phyloP scores from a whole-genome alignment of 2,329 filamentous ascomycete genomes.

The Mycosphaerella sp. region DNA sequence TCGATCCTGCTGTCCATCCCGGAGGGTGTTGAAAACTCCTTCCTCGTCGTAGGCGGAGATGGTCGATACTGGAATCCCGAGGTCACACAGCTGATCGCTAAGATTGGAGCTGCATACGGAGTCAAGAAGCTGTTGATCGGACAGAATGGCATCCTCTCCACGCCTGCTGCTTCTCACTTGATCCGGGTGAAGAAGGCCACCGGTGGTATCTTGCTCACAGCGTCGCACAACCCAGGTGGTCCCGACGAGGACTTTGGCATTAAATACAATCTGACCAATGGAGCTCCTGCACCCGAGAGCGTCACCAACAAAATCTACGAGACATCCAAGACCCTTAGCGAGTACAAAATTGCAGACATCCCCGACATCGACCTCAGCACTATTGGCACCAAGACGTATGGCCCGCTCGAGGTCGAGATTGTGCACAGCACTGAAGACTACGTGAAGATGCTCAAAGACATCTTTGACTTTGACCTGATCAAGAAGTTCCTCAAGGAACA shows the following conservation, averaged over 20 bases:
- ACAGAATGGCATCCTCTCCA: conserved; percentile 93
- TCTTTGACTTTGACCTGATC: conserved; percentile 96
- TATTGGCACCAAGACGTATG: conserved; percentile 78
- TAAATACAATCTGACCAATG: conserved; percentile 98
- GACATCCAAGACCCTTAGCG: conserved; percentile 77
- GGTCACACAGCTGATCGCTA: conserved; percentile 92
- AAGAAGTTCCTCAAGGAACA: conserved; percentile 84
- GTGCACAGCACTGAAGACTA: conserved; percentile 93
- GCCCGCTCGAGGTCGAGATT: conserved; percentile 84
- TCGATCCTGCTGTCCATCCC: conserved; percentile 95
- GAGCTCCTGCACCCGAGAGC: conserved; percentile 88
- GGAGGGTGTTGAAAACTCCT: conserved; percentile 79
- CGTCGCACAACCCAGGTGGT: conserved; percentile 98
- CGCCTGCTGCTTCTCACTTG: conserved; percentile 89
- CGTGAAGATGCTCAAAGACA: conserved; percentile 90
- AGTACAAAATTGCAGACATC: conserved; percentile 87
- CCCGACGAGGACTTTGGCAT: conserved; percentile 96
- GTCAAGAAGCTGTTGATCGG: conserved; percentile 98
- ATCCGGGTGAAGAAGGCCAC: conserved; percentile 94
- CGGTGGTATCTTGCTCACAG: conserved; percentile 91
- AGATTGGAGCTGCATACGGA: conserved; percentile 93
- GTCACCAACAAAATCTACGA: conserved; percentile 99
- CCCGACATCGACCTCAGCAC: conserved; percentile 77
- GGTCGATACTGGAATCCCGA: conserved; percentile 97
- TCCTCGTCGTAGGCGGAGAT: conserved; percentile 95